Evolutionary conservation across 1,284 basidiomycete genomes (phyloP).

Genomic region (Cutaneotrichosporon mucoides): DNA sequence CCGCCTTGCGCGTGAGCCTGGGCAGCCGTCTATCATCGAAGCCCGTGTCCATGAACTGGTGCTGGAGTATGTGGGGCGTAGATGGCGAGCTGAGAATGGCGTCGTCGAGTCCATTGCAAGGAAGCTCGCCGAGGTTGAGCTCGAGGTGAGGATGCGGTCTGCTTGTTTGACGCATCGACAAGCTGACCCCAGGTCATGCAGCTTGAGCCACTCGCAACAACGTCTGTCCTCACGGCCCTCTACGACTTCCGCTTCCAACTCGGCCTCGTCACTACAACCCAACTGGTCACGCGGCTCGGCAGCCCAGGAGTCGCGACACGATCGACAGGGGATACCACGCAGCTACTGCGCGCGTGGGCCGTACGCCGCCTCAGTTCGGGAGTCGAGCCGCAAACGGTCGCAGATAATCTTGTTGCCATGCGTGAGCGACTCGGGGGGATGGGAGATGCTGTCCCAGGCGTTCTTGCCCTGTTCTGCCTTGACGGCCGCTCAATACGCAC

Average conservation of each 20-base stretch:
- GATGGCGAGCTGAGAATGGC: constrained; percentile 23
- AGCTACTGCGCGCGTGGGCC: constrained; percentile 22
- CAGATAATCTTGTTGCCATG: constrained; percentile 11
- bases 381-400: constrained; percentile 12
- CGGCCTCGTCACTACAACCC: constrained; percentile 28
- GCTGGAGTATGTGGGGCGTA: constrained; percentile 32
- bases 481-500: constrained; percentile 2
- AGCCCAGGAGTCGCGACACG: not conserved
- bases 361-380: constrained; percentile 26
- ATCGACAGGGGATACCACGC: constrained; percentile 1
- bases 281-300: constrained; percentile 27
- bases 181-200: constrained; percentile 27
- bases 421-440: constrained; percentile 13
- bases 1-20: constrained; percentile 12
- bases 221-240: constrained; percentile 24
- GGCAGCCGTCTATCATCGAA: not conserved
- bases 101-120: constrained; percentile 27
- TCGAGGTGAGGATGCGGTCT: constrained; percentile 28
- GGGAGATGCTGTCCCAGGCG: constrained; percentile 5
- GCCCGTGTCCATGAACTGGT: constrained; percentile 23
- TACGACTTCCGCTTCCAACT: constrained; percentile 29
- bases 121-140: constrained; percentile 42
- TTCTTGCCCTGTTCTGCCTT: constrained; percentile 13
- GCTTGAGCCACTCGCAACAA: constrained; percentile 12
- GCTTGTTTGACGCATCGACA: too few species aligned